These are phyloP conservation scores for Leptographium flavum DNA, from an alignment of 2,329 filamentous ascomycete genomes.

Conservation along the genomic window DNA sequence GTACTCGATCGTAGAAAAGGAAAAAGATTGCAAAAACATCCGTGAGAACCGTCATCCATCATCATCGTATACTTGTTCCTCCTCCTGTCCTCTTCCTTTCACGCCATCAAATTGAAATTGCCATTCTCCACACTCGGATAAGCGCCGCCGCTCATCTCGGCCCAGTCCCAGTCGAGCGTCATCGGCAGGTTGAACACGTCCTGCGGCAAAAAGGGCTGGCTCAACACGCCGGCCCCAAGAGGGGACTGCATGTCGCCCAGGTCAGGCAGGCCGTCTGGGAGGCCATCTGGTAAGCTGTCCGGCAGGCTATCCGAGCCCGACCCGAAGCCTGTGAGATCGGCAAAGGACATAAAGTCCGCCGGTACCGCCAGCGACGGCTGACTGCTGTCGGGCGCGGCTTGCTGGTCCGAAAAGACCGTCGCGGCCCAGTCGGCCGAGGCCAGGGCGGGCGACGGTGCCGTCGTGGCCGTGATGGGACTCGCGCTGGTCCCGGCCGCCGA, in stretches of 20 bases:
- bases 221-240: conserved; percentile 34
- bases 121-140: conserved; percentile 53
- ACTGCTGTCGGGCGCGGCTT: neutral
- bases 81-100: neutral
- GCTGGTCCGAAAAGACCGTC: neutral
- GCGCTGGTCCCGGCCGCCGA: neutral
- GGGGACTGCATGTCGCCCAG: conserved; percentile 21
- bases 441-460: neutral
- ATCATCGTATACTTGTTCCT: too few relatives aligned
- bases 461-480: neutral
- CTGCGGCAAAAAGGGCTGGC: conserved; percentile 80
- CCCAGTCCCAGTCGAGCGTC: conserved; percentile 82
- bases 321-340: conserved; percentile 30
- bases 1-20: too few relatives aligned
- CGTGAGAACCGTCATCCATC: too few relatives aligned
- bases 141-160: conserved; percentile 50
- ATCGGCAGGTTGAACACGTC: conserved; percentile 94
- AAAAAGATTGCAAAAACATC: neutral
- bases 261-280: conserved; percentile 4
- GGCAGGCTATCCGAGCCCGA: conserved; percentile 12
- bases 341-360: conserved; percentile 21
- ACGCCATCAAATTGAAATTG: conserved; percentile 23
- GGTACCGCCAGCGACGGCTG: neutral
- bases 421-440: neutral
- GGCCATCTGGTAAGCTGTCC: neutral